Evolutionary conservation across 78 protist genomes (phyloP).

Genomic region (Guillardia theta): DNA sequence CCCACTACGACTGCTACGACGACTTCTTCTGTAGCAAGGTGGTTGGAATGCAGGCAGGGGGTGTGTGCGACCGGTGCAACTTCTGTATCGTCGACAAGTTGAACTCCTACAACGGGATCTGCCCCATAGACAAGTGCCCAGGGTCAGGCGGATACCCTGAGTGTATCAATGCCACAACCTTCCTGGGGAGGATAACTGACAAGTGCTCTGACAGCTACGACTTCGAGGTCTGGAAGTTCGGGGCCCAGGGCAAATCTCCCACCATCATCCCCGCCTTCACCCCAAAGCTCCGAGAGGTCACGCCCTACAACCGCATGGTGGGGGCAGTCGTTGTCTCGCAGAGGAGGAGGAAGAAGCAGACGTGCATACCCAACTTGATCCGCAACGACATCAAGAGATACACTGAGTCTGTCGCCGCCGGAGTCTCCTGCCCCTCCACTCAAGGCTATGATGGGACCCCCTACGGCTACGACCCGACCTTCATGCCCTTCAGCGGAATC

Average conservation of each 20-base stretch:
- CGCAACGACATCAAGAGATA: background rate
- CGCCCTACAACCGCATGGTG: constrained; percentile 6
- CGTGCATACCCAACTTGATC: background rate
- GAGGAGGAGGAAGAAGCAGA: background rate
- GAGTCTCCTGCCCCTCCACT: background rate
- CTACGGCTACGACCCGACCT: constrained; percentile 19
- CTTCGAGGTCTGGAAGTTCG: background rate
- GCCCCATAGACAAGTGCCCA: background rate
- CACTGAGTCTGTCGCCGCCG: background rate
- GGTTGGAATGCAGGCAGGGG: no score
- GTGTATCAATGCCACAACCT: background rate
- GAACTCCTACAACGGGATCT: background rate
- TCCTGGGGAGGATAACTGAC: background rate
- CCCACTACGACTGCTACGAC: no score
- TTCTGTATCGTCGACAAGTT: background rate
- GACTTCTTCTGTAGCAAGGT: no score
- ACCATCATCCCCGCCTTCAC: background rate
- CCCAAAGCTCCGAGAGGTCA: background rate
- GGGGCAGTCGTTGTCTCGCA: background rate
- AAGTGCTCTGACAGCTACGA: background rate
- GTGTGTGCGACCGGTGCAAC: background rate
- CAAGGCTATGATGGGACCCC: background rate
- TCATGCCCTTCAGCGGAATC: background rate
- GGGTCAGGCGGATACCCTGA: background rate
- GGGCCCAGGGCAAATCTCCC: background rate